Conservation (phyloP, 305 asterid genomes). For the Striga hermonthica region DNA sequence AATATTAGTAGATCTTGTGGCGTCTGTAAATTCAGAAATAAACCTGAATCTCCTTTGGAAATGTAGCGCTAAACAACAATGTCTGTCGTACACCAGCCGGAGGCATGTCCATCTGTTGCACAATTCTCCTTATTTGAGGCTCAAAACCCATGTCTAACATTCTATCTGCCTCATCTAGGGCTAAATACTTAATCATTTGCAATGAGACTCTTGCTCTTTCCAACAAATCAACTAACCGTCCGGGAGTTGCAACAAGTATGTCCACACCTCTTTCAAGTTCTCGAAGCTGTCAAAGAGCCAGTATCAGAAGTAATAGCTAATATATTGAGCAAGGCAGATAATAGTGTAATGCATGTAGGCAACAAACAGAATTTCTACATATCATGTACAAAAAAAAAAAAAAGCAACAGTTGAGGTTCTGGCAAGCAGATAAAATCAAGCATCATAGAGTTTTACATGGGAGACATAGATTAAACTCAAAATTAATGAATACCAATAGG, state of each 20-base stretch:
- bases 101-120: conserved; percentile 90
- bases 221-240: conserved; percentile 77
- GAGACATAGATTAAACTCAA: conserved; percentile 12
- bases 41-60: conserved; percentile 88
- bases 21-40: conserved; percentile 24
- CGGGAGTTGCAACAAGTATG: conserved; percentile 91
- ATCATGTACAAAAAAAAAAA: background rate
- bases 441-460: background rate
- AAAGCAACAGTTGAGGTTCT: conserved; percentile 1
- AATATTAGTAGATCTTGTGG: conserved; percentile 1
- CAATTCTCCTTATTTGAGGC: conserved; percentile 88
- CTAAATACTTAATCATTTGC: conserved; percentile 68
- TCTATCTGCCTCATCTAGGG: conserved; percentile 84
- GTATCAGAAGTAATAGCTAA: background rate
- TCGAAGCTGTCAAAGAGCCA: conserved; percentile 54
- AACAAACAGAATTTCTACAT: background rate
- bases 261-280: conserved; percentile 87
- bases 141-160: conserved; percentile 92
- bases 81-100: conserved; percentile 74
- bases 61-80: conserved; percentile 83
- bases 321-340: conserved; percentile 4
- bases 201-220: conserved; percentile 83
- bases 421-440: background rate
- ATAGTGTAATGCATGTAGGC: background rate
- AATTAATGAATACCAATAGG: conserved; percentile 4